Base-by-base conservation (phyloP, 2,329 filamentous ascomycete genomes). In the Penicillium sp. region DNA sequence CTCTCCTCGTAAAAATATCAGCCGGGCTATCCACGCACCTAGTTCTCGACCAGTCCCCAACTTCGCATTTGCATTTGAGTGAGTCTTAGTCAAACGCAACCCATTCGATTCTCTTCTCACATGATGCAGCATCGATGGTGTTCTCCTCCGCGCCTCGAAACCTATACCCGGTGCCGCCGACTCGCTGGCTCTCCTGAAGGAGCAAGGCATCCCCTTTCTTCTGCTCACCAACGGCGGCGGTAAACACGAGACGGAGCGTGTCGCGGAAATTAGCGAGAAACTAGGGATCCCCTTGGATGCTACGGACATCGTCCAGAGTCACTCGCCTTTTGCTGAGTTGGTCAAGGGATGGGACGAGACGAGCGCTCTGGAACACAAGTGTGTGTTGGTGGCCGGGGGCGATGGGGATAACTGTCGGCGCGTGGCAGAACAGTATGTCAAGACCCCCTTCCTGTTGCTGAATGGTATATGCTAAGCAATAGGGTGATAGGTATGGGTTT, bases 171-270 rank as follows among this genome's bases (percentile, higher is more conserved):
- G 87, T 29, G 91, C 93, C 1, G 75, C 81, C 1, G 77, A 87
- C 62, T 79, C 89, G 13, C 78, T 98, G 19, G 73, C 75, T 28
- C 84, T 82, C 61, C 82, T 97, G 19, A 82, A 89, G 59, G 71
- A 77, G 41, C 78, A 89, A 62, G 76, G 80, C 41, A 88, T 96
- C 40, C 90, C 90, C 12, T 97, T 95, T 72, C 91, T 98, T 61
- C 81, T 98, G 31, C 77, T 98, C 55, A 98, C 93, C 52, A 98
- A 98, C 70, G 93, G 93, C 59, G 93, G 93, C 37, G 93, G 93
- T 51, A 88, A 85, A 64, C 81, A 83, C 55, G 91, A 97, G 70
- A 74, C 74, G 3, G 83, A 86, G 51, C 80, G 88, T 17, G 84
- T 88, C 28, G 73, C 74, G 7, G 84, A 90, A 53, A 75, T 94